A percentile compares a stretch with the other conserved stretches of the same genome.
phyloP scores from a whole-genome alignment of 2,329 filamentous ascomycete species.

The Ophiosphaerella narmari region DNA sequence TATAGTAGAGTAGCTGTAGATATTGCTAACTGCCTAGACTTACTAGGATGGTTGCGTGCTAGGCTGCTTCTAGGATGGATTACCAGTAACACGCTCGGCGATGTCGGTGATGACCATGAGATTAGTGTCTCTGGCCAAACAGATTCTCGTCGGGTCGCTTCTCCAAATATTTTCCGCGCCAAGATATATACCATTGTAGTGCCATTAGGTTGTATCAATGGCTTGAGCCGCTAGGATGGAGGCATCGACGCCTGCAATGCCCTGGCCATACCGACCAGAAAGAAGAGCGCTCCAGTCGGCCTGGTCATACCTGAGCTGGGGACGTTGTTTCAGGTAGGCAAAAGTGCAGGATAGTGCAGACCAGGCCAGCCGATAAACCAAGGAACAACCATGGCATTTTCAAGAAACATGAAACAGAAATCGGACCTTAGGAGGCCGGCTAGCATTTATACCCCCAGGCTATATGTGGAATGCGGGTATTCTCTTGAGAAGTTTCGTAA shows the following conservation, averaged over 20 bases:
- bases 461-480: too few species aligned
- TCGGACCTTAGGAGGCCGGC: too few species aligned
- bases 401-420: too few species aligned
- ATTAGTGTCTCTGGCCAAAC: slow-evolving; percentile 51
- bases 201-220: slow-evolving; percentile 57
- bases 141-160: slow-evolving; percentile 62
- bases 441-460: too few species aligned
- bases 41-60: slow-evolving; percentile 27
- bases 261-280: slow-evolving; percentile 50
- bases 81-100: slow-evolving; percentile 43
- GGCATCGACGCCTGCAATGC: slow-evolving; percentile 59
- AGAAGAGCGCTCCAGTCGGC: slow-evolving; percentile 57
- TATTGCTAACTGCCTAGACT: slow-evolving; percentile 55
- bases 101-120: slow-evolving; percentile 55
- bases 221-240: slow-evolving; percentile 62
- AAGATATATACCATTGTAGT: slow-evolving; percentile 60
- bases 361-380: slow-evolving; percentile 57
- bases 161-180: slow-evolving; percentile 65
- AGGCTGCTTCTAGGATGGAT: slow-evolving; percentile 12
- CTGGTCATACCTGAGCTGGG: slow-evolving; percentile 51
- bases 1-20: slow-evolving; percentile 55
- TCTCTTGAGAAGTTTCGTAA: too few species aligned
- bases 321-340: slow-evolving; percentile 47
- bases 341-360: slow-evolving; percentile 59
- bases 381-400: too few species aligned